Evolutionary conservation across 495 filamentous ascomycete species (phyloP), one percentile per base, ranked within the genome.

Genomic region (Penicillium desertorum): DNA sequence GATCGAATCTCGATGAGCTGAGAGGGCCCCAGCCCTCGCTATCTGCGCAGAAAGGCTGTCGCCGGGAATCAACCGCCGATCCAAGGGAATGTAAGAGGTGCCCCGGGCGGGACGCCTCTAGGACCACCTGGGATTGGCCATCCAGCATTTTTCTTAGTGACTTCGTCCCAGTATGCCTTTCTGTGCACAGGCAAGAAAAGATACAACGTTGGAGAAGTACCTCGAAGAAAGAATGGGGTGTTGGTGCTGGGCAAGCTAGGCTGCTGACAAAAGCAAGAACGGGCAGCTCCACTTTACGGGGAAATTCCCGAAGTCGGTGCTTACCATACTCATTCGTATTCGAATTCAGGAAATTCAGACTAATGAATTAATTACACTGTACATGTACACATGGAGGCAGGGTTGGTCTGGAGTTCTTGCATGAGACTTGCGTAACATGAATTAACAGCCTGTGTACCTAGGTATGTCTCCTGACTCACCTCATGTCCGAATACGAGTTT

Each of bases 1-100:
- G 89, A 70, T 98, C 92, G 71, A 88, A 96, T 60, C 92, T 77
- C 54, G 82, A 79, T 19, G 84, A 83, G 70, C 90, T 94, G 63
- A 99, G 56, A 17, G 95, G 95, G 11, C 95, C 95, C 94, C 94
- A 99, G 67, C 95, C 95, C 73, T 97, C 92, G 34, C 76, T 73
- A 74, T 96, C 90, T 62, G 86, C 83, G 72, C 92, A 97, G 73
- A 96, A 80, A 30, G 88, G 84, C 67, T 94, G 88, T 51, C 65
- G 63, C 46, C 68, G 66, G 54, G 58, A 64, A 48, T 66, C 63
- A 54, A 71, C 65, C 51, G 67, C 62, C 46, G 71, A 65, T 52
- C 55, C 64, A 25, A 64, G 63, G 43, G 72, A 68, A 56, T 68
- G 69, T 60, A 58, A 56, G 58, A 67, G 64, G 23, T 61, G 61